Percentiles rank a stretch among this genome's conserved stretches.
These are phyloP conservation scores for Penicillium vulpinum DNA, from an alignment of 2,329 filamentous ascomycete genomes.

Conservation along the genomic window DNA sequence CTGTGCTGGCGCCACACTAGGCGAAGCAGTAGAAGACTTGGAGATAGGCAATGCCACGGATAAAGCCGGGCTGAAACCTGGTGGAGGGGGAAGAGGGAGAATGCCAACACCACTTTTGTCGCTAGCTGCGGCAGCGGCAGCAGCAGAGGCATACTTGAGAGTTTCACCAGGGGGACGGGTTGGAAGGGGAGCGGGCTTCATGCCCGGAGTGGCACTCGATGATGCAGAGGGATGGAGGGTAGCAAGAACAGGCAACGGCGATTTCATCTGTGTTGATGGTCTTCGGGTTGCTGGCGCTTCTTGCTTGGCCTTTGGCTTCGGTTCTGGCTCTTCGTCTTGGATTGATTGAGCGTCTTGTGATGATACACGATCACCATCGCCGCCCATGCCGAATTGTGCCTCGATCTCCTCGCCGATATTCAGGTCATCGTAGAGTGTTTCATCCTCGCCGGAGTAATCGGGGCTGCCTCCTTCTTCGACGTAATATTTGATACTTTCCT, in stretches of 20 bases:
- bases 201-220: slow-evolving; percentile 57
- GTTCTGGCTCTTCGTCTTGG: slow-evolving; percentile 75
- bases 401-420: slow-evolving; percentile 84
- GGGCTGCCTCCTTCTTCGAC: slow-evolving; percentile 84
- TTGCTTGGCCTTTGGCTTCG: slow-evolving; percentile 58
- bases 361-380: slow-evolving; percentile 83
- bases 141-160: slow-evolving; percentile 94
- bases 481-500: slow-evolving; percentile 93
- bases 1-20: slow-evolving; percentile 51
- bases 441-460: slow-evolving; percentile 85
- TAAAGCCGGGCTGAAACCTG: slow-evolving; percentile 60
- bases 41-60: slow-evolving; percentile 51
- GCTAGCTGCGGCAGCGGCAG: slow-evolving; percentile 85
- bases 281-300: slow-evolving; percentile 65
- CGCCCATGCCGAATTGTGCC: slow-evolving; percentile 75
- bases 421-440: slow-evolving; percentile 91
- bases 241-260: slow-evolving; percentile 86
- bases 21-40: slow-evolving; percentile 61
- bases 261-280: slow-evolving; percentile 89
- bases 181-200: slow-evolving; percentile 92
- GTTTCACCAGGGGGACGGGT: slow-evolving; percentile 83
- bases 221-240: slow-evolving; percentile 70
- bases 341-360: slow-evolving; percentile 93
- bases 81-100: slow-evolving; percentile 86
- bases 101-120: slow-evolving; percentile 90